Base-by-base conservation (phyloP, 129 eudicot species). In the Scalesia atractyloides region DNA sequence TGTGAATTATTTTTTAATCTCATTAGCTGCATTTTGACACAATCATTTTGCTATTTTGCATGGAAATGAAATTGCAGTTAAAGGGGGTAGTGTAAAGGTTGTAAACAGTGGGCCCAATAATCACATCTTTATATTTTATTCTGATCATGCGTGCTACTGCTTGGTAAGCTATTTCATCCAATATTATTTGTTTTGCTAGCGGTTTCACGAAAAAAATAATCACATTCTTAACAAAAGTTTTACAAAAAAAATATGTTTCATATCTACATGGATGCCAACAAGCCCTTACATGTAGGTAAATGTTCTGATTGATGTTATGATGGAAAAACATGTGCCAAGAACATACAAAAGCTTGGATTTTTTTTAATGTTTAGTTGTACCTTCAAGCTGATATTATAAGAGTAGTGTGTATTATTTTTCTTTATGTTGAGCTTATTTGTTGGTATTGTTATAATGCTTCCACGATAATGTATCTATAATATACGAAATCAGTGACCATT, bases 131-230 rank as follows among this genome's bases (percentile, higher is more conserved):
- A 69, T 94, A 41, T 94, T 73, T 68, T 94, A 90, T 69, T 64
- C 91, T 14, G 96, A 90, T 79, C 98, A 94, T 76, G 98, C n/a
- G 98, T 37, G 96, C 97, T 59, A 93, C 96, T 90, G n/a, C 97
- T 94, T 56, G 92, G 98, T 94, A 70, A 84, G 89, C 85, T 33
- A 33, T 50, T 4, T 73, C n/a, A 20, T 60, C 60, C 18, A 16
- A 34, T 16, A 26, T 11, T 34, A 7, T 73, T 33, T 3, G 36
- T 73, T 60, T 30, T 59, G 30, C 30, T n/a, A 44, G 13, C 34
- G 47, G 33, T 44, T 60, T 59, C 46, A 16, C 69, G 14, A 30
- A 17, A 12, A 13, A 7, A 16, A 30, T 39, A 57, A 37, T 15
- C 19, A 36, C 70, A 34, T 34, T 37, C n/a, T 39, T 3, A 16